A percentile compares a stretch with the other conserved stretches of the same genome.
Conservation (phyloP, 2,329 filamentous ascomycete genomes). For the Epichloe aotearoae region DNA sequence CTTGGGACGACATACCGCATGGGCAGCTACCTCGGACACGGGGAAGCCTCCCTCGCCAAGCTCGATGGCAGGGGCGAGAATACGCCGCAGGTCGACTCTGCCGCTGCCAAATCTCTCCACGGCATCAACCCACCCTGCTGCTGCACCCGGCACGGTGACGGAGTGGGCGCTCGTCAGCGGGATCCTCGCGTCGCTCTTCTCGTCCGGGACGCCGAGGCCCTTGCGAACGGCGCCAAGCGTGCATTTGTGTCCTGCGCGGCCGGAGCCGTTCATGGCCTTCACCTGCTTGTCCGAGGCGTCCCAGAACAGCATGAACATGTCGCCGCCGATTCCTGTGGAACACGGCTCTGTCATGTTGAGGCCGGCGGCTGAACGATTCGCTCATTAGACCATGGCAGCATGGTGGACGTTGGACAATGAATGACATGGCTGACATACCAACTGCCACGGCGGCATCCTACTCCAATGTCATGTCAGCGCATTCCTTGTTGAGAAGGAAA, state of each 20-base stretch:
- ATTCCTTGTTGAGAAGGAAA: too few species aligned
- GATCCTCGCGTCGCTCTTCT: conserved; percentile 40
- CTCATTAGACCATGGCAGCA: not conserved
- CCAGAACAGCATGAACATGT: conserved; percentile 94
- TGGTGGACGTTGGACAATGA: not conserved
- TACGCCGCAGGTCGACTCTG: conserved; percentile 61
- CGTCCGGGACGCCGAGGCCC: conserved; percentile 52
- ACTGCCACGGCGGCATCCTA: conserved; percentile 95
- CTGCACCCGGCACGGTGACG: conserved; percentile 78
- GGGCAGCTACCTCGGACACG: conserved; percentile 65
- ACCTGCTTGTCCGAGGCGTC: conserved; percentile 71
- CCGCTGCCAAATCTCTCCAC: conserved; percentile 83
- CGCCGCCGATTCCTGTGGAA: conserved; percentile 89
- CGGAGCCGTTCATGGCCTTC: conserved; percentile 81
- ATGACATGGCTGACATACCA: conserved; percentile 30
- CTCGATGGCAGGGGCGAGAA: conserved; percentile 71
- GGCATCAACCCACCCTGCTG: conserved; percentile 87
- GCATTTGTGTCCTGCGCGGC: conserved; percentile 58
- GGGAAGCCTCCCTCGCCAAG: conserved; percentile 78
- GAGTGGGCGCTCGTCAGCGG: conserved; percentile 66
- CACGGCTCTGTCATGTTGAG: conserved; percentile 89
- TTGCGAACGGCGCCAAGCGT: conserved; percentile 58
- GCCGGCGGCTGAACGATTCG: conserved; percentile 51
- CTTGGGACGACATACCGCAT: conserved; percentile 39
- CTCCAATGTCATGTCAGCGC: conserved; percentile 1